Evolutionary conservation across 306 rosid genomes (phyloP), one percentile per base, ranked within the genome.

Genomic region (Casuarina cunninghamiana): DNA sequence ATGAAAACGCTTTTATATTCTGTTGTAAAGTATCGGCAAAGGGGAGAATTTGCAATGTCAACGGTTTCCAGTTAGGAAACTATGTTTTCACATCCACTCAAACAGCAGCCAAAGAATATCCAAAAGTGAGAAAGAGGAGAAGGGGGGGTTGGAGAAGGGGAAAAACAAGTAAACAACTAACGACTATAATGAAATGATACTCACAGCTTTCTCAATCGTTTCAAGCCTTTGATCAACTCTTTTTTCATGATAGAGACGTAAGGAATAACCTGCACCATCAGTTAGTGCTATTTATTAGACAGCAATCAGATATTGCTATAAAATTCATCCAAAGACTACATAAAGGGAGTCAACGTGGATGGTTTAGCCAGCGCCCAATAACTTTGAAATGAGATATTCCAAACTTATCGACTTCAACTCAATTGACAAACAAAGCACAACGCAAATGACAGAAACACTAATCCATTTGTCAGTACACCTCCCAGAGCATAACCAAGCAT

Each of bases 121-220:
- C 32, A 26, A 26, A 26, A 26, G 32, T 26, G 1, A 26, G 32
- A 26, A 26, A 26, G 32, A 26, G 32, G 32, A 26, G 0, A 26
- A 26, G 32, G 32, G 32, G 32, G 32, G 32, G 32, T 26, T 26
- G 32, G 32, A 0, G 32, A 53, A 39, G 35, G 62, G 12, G 10
- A 37, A 43, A 49, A 46, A 54, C 21, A 78, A 37, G 73, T 63
- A 10, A 49, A 53, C 8, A 26, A 10, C 17, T 32, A 71, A 16
- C 38, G 15, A 48, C 5, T 50, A 2, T 46, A 58, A 61, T 50
- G 60, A 44, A 75, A 6, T 35, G 63, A 35, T 65, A 58, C 82
- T 88, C 77, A 95, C 99, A 77, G 85, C 90, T 63, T 81, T 73
- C 84, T 95, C 99, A 48, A 95, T 95, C 19, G 99, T 91, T 81